Evolutionary conservation across 148 eudicot species (phyloP).

Genomic region (Salicornia ramosissima): DNA sequence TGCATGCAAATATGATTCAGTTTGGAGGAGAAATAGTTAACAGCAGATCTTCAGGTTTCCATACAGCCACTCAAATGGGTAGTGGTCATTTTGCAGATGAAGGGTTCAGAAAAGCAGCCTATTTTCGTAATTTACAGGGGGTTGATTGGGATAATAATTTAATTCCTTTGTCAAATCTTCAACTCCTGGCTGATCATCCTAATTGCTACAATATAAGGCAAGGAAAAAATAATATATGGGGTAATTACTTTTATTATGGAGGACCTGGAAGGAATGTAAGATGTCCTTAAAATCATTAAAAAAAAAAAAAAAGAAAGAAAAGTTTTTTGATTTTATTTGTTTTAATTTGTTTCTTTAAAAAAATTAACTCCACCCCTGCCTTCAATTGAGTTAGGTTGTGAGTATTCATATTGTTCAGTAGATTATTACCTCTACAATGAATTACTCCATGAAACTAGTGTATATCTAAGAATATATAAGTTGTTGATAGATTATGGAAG

Average conservation of each 20-base stretch:
- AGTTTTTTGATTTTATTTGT: not conserved
- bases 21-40: slow-evolving; percentile 96
- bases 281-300: slow-evolving; percentile 43
- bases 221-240: slow-evolving; percentile 82
- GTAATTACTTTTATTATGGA: slow-evolving; percentile 87
- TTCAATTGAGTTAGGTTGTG: slow-evolving; percentile 20
- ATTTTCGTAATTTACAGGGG: slow-evolving; percentile 77
- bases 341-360: slow-evolving; percentile 8
- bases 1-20: slow-evolving; percentile 87
- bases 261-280: slow-evolving; percentile 84
- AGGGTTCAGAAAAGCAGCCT: slow-evolving; percentile 89
- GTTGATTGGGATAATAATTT: slow-evolving; percentile 97
- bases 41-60: slow-evolving; percentile 60
- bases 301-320: slow-evolving; percentile 3
- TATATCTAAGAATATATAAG: slow-evolving; percentile 24
- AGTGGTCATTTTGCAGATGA: slow-evolving; percentile 87
- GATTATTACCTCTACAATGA: slow-evolving; percentile 13
- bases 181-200: slow-evolving; percentile 88
- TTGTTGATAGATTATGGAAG: slow-evolving; percentile 3
- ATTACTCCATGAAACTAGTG: slow-evolving; percentile 19
- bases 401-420: slow-evolving; percentile 12
- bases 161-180: slow-evolving; percentile 65
- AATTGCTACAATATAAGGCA: slow-evolving; percentile 77
- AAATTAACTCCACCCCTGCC: slow-evolving; percentile 3
- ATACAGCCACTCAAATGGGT: slow-evolving; percentile 96